A percentile compares a stretch with the other conserved stretches of the same genome.
These are phyloP conservation scores for Mucor velutinosus DNA, from an alignment of 371 early-diverging fungal species.

Conservation along the genomic window DNA sequence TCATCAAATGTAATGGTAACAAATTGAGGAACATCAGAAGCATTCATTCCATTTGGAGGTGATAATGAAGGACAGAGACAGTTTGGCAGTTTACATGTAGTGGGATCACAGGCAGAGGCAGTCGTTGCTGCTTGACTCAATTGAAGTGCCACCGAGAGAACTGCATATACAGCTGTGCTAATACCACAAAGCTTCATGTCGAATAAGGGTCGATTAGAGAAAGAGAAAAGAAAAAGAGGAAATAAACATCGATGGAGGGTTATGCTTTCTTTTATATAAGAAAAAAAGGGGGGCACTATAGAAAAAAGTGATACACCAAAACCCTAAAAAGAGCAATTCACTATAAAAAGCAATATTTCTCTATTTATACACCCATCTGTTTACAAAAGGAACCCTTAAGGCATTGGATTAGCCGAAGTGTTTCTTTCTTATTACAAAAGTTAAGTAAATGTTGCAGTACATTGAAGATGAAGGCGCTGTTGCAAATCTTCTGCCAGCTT, in stretches of 20 bases:
- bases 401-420: background rate
- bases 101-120: conserved; percentile 56
- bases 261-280: background rate
- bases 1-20: conserved; percentile 75
- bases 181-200: conserved; percentile 38
- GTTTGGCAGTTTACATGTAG: conserved; percentile 64
- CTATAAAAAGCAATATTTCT: background rate
- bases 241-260: conserved; percentile 2
- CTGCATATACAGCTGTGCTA: conserved; percentile 30
- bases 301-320: background rate
- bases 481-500: background rate
- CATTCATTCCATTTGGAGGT: conserved; percentile 59
- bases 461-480: background rate
- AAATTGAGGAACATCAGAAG: conserved; percentile 74
- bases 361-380: background rate
- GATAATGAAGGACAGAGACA: conserved; percentile 68
- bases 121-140: conserved; percentile 36
- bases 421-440: too few species aligned
- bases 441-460: too few species aligned
- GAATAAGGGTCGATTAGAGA: background rate
- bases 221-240: conserved; percentile 10
- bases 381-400: background rate
- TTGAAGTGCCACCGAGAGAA: conserved; percentile 20
- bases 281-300: background rate
- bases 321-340: background rate